Conservation (phyloP, 139 green algal genomes). For the Protoeuglena noctilucae region DNA sequence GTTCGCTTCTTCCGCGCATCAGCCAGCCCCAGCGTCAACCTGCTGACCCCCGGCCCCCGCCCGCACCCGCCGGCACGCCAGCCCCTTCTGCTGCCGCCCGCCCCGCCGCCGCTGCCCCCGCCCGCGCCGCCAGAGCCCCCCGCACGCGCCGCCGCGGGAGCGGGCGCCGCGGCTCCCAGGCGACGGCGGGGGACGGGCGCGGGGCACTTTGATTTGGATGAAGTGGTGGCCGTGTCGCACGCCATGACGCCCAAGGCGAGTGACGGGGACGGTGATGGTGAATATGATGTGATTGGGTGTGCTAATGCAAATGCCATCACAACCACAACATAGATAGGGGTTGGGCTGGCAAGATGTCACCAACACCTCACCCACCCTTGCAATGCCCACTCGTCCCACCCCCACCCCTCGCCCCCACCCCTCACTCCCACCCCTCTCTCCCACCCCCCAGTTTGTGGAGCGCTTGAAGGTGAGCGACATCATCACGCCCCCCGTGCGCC, state of each 20-base stretch:
- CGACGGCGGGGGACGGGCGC: not conserved
- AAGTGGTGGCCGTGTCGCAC: conserved; percentile 12
- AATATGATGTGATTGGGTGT: no score
- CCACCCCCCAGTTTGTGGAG: conserved; percentile 36
- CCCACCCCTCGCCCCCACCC: no score
- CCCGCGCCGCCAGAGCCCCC: not conserved
- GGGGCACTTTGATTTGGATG: conserved; percentile 12
- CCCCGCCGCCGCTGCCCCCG: not conserved
- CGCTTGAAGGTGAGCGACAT: conserved; percentile 11
- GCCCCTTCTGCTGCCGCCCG: not conserved
- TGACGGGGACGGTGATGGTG: no score
- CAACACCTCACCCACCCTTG: no score
- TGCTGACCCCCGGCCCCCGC: not conserved
- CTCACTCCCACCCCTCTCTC: no score
- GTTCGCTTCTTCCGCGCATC: no score
- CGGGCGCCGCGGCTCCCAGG: not conserved
- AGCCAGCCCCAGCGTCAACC: not conserved
- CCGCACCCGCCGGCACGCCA: no score
- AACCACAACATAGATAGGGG: no score
- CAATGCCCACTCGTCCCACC: no score
- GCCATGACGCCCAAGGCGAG: conserved; percentile 19
- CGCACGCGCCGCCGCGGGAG: not conserved
- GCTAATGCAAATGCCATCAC: no score
- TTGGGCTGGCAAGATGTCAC: no score
- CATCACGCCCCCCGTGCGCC: conserved; percentile 5